phyloP scores from a whole-genome alignment of 371 early-diverging fungal species.

The Capillidium rhysosporum region DNA sequence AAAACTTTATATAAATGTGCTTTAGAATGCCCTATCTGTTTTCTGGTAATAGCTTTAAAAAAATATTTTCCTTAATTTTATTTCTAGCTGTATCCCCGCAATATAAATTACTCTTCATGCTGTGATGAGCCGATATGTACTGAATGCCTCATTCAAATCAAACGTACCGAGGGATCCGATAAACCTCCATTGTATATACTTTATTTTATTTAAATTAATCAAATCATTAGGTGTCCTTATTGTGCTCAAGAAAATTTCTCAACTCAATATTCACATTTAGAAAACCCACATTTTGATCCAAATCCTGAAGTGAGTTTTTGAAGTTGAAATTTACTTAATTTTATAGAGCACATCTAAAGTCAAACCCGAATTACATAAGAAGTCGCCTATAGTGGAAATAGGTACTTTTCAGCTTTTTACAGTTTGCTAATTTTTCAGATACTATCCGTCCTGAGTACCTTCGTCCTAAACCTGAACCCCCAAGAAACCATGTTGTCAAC shows the following conservation, averaged over 20 bases:
- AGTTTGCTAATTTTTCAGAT: not conserved
- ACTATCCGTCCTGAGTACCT: constrained; percentile 1
- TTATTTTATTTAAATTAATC: not conserved
- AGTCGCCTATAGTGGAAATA: constrained; percentile 10
- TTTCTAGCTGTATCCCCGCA: constrained; percentile 61
- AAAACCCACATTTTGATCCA: not conserved
- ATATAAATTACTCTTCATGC: constrained; percentile 83
- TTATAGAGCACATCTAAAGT: not conserved
- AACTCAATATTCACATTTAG: constrained; percentile 29
- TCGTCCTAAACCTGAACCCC: not conserved
- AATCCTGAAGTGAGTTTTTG: not conserved
- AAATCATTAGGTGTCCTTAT: constrained; percentile 60
- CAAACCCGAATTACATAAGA: not conserved
- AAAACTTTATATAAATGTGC: constrained; percentile 28
- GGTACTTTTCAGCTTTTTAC: constrained; percentile 18
- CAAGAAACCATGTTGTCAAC: not conserved
- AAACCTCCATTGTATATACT: constrained; percentile 17
- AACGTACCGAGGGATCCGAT: constrained; percentile 32
- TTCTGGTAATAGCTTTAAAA: constrained; percentile 34
- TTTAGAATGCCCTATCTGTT: constrained; percentile 87
- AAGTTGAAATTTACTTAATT: not conserved
- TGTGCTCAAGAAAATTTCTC: constrained; percentile 77
- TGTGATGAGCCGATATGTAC: constrained; percentile 91
- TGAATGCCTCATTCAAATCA: constrained; percentile 85
- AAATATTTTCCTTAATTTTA: not conserved